These are phyloP conservation scores for Neofusicoccum ribis DNA, from an alignment of 2,329 filamentous ascomycete genomes.

Conservation along the genomic window DNA sequence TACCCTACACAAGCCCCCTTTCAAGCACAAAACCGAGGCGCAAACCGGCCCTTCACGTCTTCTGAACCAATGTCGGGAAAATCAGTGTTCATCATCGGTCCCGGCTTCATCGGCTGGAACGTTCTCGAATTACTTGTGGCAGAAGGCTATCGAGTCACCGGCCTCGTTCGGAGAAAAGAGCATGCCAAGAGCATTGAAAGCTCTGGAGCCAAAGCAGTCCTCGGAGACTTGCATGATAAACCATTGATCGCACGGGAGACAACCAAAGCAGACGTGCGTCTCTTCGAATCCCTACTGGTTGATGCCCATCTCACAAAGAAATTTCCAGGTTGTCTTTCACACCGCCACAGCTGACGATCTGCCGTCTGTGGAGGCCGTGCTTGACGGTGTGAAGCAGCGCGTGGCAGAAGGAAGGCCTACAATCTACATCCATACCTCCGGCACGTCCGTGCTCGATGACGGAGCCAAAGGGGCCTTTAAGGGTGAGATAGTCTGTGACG, in stretches of 20 bases:
- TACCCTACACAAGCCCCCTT: too few species aligned
- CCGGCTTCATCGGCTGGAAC: slow-evolving; percentile 51
- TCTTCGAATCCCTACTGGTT: slow-evolving; percentile 25
- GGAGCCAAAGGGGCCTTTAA: slow-evolving; percentile 30
- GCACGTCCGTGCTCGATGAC: slow-evolving; percentile 39
- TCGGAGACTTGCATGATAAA: slow-evolving; percentile 45
- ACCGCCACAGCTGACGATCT: slow-evolving; percentile 53
- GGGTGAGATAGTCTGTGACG: slow-evolving; percentile 44
- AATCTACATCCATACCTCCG: slow-evolving; percentile 54
- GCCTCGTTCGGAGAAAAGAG: slow-evolving; percentile 42
- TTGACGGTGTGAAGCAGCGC: slow-evolving; percentile 45
- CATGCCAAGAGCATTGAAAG: slow-evolving; percentile 38
- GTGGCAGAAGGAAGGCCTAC: slow-evolving; percentile 39
- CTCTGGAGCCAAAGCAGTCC: slow-evolving; percentile 40
- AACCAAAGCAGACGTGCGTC: slow-evolving; percentile 35
- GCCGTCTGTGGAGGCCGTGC: slow-evolving; percentile 47
- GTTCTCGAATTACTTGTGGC: slow-evolving; percentile 46
- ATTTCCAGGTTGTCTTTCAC: slow-evolving; percentile 41
- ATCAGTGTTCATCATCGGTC: slow-evolving; percentile 46
- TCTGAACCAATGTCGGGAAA: neutral
- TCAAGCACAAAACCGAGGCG: too few species aligned
- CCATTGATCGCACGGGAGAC: slow-evolving; percentile 42
- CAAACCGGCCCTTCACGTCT: too few species aligned
- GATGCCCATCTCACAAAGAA: neutral
- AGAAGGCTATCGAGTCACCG: slow-evolving; percentile 46